Evolutionary conservation across 164 flowering plant species (phyloP), one percentile per base, ranked within the genome.

Genomic region (Malania oleifera): DNA sequence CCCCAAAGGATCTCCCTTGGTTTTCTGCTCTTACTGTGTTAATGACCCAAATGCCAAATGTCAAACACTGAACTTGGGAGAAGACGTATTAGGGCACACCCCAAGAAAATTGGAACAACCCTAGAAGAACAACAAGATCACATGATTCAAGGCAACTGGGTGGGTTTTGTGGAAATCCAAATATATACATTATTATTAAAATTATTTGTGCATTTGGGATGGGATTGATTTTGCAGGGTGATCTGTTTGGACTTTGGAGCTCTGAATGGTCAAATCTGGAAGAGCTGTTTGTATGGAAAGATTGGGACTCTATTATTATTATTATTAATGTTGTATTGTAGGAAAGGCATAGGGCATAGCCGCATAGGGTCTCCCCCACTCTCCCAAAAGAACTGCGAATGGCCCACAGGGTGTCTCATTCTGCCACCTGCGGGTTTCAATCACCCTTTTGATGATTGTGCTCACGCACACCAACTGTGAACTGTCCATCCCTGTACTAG

Each of bases 361-460:
- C n/a, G n/a, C n/a, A n/a, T 62, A 52, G 56, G 57, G 53, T 54
- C 58, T 46, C 37, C 48, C 41, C 35, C 60, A 54, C 65, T 49
- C 52, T 51, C 75, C 56, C 61, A 49, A 66, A 60, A 66, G 63
- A 65, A 68, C 56, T 57, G 58, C n/a, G 62, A 56, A 45, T 75
- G 80, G 64, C 83, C 83, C 82, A 77, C 77, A 45, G 49, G 64
- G 69, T 68, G 63, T 73, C 72, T 66, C 77, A 61, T 67, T 75
- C 62, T 61, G 66, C 68, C 73, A 65, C 64, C 62, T 70, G 67
- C 70, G 73, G 71, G 59, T 62, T 71, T 73, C 75, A 73, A 77
- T 78, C 74, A 72, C 78, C 55, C 78, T 74, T 43, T 73, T 71
- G 77, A 77, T 85, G 76, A 80, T 77, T 74, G 70, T 62, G 73